Percentiles rank a stretch among this genome's conserved stretches.
Evolutionary conservation across 2,329 filamentous ascomycete species (phyloP).

Genomic region (Penicillium olsonii): DNA sequence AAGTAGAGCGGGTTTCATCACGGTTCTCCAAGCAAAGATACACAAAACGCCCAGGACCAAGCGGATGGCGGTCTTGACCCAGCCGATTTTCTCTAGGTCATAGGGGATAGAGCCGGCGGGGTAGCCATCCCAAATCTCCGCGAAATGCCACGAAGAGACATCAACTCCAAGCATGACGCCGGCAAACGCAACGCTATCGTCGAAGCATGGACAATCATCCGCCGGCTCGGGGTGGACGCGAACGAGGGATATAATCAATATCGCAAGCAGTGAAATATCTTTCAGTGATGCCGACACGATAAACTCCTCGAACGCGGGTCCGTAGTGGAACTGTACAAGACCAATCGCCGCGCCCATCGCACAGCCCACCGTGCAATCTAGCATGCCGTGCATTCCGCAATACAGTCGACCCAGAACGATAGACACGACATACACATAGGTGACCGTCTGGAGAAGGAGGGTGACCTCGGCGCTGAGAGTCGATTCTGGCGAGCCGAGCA

Average conservation of each 20-base stretch:
- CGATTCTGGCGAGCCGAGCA: conserved; percentile 67
- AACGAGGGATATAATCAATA: conserved; percentile 73
- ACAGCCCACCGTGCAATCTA: conserved; percentile 83
- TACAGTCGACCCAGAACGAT: conserved; percentile 91
- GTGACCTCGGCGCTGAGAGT: conserved; percentile 61
- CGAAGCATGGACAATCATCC: conserved; percentile 95
- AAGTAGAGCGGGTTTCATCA: conserved; percentile 82
- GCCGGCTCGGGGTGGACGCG: conserved; percentile 93
- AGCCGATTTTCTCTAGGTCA: conserved; percentile 66
- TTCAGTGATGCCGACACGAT: conserved; percentile 66
- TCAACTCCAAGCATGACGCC: conserved; percentile 86
- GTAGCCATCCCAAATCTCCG: conserved; percentile 56
- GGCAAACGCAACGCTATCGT: conserved; percentile 91
- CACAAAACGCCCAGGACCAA: conserved; percentile 77
- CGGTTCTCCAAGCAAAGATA: conserved; percentile 86
- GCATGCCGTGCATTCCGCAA: conserved; percentile 97
- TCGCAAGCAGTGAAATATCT: conserved; percentile 64
- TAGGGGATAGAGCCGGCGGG: conserved; percentile 65
- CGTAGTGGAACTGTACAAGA: conserved; percentile 56
- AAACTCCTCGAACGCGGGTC: conserved; percentile 66
- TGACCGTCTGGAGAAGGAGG: conserved; percentile 64
- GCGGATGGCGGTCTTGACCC: conserved; percentile 63
- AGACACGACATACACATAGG: conserved; percentile 83
- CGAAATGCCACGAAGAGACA: conserved; percentile 80
- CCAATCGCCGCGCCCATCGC: conserved; percentile 69